Evolutionary conservation across 179 eudicot genomes (phyloP), one percentile per base, ranked within the genome.

Genomic region (Drosera spatulata): DNA sequence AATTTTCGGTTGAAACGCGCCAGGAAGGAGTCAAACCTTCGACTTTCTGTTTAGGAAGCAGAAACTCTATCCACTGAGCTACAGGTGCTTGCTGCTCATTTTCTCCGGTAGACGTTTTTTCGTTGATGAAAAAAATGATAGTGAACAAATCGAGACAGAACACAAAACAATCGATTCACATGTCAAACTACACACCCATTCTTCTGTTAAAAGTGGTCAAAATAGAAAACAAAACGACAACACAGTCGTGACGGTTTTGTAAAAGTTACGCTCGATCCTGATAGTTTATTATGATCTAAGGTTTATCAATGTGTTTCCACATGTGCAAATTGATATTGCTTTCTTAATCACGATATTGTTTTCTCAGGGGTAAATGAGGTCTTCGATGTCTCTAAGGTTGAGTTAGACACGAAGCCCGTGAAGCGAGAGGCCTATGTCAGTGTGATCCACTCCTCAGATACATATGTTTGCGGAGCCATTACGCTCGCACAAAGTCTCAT

Each of bases 401-500:
- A 73, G 67, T 59, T 56, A 9, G 42, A 6, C 64, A 79, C 82
- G 11, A 75, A 41, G 45, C 41, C 58, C 51, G 58, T 49, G 2
- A 79, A 63, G 41, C 78, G 81, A 11, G 91, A 93, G 76, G 99
- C 99, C 5, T 93, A 86, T 48, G 95, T 85, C 15, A 86, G 97
- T 0, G 88, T 93, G 3, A 85, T 93, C 41, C 97, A 93, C 62
- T 89, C 99, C 49, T 81, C 95, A 0, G 96, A 86, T 56, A 57
- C 76, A 9, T 93, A 93, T 58, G 93, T 93, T 10, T 93, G 99
- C 50, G 99, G 99, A 2, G 97, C 99, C 6, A 93, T 93, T 50
- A 77, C 83, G 3, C 58, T 93, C 6, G 99, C 97, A 45, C 97
- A 93, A 53, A 79, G 85, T 62, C 91, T 93, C 51, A 69, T 82